Conservation (phyloP, 345 rosid species). For the Murraya paniculata region DNA sequence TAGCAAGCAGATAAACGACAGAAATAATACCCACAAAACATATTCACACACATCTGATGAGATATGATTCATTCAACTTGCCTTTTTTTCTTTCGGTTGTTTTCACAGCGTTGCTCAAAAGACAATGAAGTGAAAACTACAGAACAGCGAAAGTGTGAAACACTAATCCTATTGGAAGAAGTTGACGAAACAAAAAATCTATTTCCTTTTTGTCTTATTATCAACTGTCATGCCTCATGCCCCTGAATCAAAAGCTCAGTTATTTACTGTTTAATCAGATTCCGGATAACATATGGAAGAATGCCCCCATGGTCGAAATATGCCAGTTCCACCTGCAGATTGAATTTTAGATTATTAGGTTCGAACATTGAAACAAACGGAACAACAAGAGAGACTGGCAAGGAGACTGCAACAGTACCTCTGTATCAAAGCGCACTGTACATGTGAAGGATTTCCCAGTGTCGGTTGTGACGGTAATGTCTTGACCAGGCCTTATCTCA, state of each 20-base stretch:
- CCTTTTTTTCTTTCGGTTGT: neutral
- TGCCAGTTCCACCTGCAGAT: slow-evolving; percentile 64
- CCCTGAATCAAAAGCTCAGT: neutral
- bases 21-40: neutral
- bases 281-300: slow-evolving; percentile 62
- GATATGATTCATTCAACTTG: neutral
- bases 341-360: neutral
- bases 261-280: slow-evolving; percentile 36
- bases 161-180: neutral
- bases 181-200: neutral
- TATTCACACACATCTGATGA: neutral
- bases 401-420: slow-evolving; percentile 31
- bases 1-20: too few relatives aligned
- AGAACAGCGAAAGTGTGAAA: neutral
- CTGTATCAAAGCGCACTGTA: slow-evolving; percentile 70
- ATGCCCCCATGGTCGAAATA: slow-evolving; percentile 83
- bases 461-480: slow-evolving; percentile 61
- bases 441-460: slow-evolving; percentile 70
- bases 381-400: neutral
- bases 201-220: neutral
- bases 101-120: neutral
- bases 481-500: slow-evolving; percentile 82
- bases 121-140: neutral
- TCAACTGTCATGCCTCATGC: neutral
- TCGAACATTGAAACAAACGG: neutral